phyloP scores from a whole-genome alignment of 257 asterid species.

The Capsicum pubescens region DNA sequence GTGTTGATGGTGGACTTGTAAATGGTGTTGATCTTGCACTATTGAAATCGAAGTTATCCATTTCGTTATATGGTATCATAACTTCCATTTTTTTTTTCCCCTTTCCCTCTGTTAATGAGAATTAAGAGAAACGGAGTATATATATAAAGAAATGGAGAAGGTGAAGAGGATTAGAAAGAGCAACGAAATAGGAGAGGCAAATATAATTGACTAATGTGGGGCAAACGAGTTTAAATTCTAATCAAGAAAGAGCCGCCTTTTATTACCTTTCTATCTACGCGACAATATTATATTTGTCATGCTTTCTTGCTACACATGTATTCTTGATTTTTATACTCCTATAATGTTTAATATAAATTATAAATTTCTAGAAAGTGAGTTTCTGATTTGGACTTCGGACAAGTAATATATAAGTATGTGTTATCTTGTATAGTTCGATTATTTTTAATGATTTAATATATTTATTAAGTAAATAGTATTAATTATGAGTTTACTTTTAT shows the following conservation, averaged over 20 bases:
- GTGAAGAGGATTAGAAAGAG: background rate
- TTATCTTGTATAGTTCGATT: too few species aligned
- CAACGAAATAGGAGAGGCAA: constrained; percentile 30
- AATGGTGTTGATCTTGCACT: constrained; percentile 53
- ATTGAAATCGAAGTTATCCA: constrained; percentile 54
- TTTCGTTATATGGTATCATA: constrained; percentile 35
- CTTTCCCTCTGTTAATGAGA: background rate
- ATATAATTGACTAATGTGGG: constrained; percentile 33
- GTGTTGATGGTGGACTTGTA: constrained; percentile 46
- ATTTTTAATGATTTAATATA: too few species aligned
- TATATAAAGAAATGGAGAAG: background rate
- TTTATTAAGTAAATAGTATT: too few species aligned
- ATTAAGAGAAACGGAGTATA: constrained; percentile 8
- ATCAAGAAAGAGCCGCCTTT: constrained; percentile 49
- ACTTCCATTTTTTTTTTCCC: constrained; percentile 51
- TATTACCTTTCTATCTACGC: constrained; percentile 41
- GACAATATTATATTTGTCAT: constrained; percentile 15
- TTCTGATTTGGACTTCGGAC: too few species aligned
- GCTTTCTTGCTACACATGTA: background rate
- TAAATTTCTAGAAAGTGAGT: too few species aligned
- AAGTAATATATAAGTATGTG: too few species aligned
- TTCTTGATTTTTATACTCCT: background rate
- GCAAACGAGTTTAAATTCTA: constrained; percentile 1
- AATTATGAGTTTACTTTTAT: too few species aligned
- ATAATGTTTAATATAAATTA: too few species aligned